Base-by-base conservation (phyloP, 306 rosid species). In the Ormosia semicastrata region DNA sequence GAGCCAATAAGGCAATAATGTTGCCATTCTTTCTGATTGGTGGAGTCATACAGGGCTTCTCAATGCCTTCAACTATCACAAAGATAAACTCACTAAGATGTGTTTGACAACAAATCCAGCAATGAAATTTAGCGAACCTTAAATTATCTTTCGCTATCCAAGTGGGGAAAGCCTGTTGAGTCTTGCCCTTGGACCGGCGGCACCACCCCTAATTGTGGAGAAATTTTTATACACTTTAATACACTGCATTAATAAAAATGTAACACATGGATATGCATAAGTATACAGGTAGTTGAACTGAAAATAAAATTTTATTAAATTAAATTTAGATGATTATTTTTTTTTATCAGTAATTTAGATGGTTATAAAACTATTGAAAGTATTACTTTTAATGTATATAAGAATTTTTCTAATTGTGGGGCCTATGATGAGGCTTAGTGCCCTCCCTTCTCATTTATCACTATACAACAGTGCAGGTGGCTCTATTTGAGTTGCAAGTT, bases 101-200 rank as follows among this genome's bases (percentile, higher is more conserved):
- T 67, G 68, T 67, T 66, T 58, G 54, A 37, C 57, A 43, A 63
- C 74, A 60, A 49, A 66, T 73, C 63, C 29, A 17, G 74, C 79
- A 73, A 5, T 29, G 64, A 50, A 34, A 60, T 62, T 9, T 29
- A 50, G 46, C 58, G 13, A 39, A 62, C 39, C 73, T 64, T 46
- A 39, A 72, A 73, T 17, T 30, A 73, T 30, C 53, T 66, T 54
- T 81, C 72, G 67, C 76, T 58, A 3, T 78, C 18, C 7, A 14
- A 59, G 57, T 82, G 81, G 71, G 57, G 29, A 4, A 37, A 54
- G 1, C 74, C 57, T 50, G 65, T 14, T 3, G 4, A 39, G 29
- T 44, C 44, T 33, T 52, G 66, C 66, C 43, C 29, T 67, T 67
- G 81, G 73, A 63, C 13, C 4, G 50, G 32, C 71, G 63, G 81